phyloP scores from a whole-genome alignment of 2,329 filamentous ascomycete species.

The Ophiostoma tasmaniense region DNA sequence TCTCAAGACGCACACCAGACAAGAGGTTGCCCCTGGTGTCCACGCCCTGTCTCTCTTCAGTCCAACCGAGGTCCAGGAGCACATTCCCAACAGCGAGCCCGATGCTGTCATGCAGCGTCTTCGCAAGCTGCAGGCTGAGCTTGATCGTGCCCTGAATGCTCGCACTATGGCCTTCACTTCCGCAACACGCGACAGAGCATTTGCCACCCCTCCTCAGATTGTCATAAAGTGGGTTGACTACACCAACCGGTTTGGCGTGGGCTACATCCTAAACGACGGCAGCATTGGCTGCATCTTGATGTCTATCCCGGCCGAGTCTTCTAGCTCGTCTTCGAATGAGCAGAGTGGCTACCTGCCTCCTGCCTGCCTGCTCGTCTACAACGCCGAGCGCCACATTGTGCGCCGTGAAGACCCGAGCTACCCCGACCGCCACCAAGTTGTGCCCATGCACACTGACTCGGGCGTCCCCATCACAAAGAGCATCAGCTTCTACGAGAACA shows the following conservation, averaged over 20 bases:
- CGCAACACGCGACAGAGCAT: conserved; percentile 42
- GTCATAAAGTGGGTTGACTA: conserved; percentile 83
- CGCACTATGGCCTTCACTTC: conserved; percentile 54
- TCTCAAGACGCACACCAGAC: background rate
- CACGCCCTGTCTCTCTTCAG: conserved; percentile 45
- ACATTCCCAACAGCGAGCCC: conserved; percentile 46
- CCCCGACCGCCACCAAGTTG: conserved; percentile 48
- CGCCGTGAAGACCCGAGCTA: conserved; percentile 50
- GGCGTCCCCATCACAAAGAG: conserved; percentile 23
- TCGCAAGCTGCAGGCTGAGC: conserved; percentile 47
- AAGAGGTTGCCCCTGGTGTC: background rate
- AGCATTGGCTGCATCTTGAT: conserved; percentile 64
- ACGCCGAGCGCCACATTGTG: conserved; percentile 62
- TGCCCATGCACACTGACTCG: conserved; percentile 46
- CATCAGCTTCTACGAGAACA: conserved; percentile 68
- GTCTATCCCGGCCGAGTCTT: conserved; percentile 36
- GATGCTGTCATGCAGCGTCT: conserved; percentile 50
- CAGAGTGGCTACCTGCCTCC: conserved; percentile 47
- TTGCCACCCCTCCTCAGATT: conserved; percentile 55
- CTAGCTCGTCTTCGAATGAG: background rate
- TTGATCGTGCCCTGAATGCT: conserved; percentile 55
- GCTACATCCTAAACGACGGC: conserved; percentile 75
- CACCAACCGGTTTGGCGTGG: conserved; percentile 76
- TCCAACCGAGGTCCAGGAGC: conserved; percentile 42
- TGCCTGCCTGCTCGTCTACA: conserved; percentile 61